Percentiles rank a stretch among this genome's conserved stretches.
Conservation (phyloP, 192 early-diverging fungal species). For the Umbelopsis ramanniana region DNA sequence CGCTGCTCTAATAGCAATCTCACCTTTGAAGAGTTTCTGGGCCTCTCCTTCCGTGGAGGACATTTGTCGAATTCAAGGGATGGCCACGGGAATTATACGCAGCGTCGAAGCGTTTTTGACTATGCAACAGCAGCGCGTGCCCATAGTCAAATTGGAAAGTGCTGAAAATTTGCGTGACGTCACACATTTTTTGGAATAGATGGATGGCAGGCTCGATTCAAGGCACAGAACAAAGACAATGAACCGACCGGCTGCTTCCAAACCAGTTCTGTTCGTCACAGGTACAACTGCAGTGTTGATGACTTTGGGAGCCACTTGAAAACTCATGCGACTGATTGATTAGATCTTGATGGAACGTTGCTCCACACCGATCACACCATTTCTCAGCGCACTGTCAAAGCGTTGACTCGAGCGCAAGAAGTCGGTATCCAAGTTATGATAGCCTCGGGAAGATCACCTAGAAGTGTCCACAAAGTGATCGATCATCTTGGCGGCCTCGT, state of each 20-base stretch:
- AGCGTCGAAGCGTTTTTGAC: neutral
- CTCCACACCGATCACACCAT: conserved; percentile 41
- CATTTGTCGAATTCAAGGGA: neutral
- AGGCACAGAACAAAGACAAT: too few species aligned
- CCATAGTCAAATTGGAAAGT: neutral
- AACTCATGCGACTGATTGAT: neutral
- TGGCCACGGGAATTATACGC: neutral
- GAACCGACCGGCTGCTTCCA: neutral
- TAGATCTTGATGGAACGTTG: conserved; percentile 49
- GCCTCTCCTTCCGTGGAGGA: conserved; percentile 25
- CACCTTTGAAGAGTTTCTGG: conserved; percentile 18
- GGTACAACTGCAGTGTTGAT: neutral
- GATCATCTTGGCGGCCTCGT: conserved; percentile 42
- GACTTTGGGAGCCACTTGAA: neutral
- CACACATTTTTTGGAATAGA: neutral
- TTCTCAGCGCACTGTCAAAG: conserved; percentile 32
- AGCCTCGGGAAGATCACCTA: conserved; percentile 47
- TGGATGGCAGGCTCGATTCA: too few species aligned
- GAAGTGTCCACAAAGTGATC: conserved; percentile 45
- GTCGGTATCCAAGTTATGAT: conserved; percentile 43
- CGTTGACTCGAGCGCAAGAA: conserved; percentile 35
- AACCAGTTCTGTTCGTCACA: conserved; percentile 18
- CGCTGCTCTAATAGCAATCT: neutral
- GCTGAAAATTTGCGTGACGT: neutral
- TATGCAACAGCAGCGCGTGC: conserved; percentile 4